Conservation (phyloP, 768 basidiomycete genomes). For the Agaricus sinodeliciosus region DNA sequence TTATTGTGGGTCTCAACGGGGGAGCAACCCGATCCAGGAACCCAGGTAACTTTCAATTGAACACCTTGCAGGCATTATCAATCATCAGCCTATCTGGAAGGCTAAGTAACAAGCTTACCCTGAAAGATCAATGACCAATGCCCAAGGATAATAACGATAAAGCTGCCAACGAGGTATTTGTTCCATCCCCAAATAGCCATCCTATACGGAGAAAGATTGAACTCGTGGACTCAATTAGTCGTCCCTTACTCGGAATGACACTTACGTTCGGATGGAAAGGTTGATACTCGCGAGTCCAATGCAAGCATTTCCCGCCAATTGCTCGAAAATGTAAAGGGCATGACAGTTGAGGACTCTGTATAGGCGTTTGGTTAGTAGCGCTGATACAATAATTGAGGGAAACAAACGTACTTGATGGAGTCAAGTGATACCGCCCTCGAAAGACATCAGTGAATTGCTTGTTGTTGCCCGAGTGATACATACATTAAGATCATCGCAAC, state of each 20-base stretch:
- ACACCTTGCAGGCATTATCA: conserved; percentile 33
- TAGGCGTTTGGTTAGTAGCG: neutral
- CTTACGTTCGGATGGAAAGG: conserved; percentile 52
- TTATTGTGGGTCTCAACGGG: conserved; percentile 57
- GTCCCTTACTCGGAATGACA: conserved; percentile 1
- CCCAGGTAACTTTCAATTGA: conserved; percentile 52
- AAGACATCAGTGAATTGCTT: conserved; percentile 10
- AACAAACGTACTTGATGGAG: conserved; percentile 28
- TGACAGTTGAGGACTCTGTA: conserved; percentile 55
- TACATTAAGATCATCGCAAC: conserved; percentile 65
- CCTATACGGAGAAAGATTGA: conserved; percentile 7
- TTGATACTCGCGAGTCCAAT: conserved; percentile 57
- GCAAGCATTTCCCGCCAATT: conserved; percentile 40
- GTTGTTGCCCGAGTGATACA: conserved; percentile 20
- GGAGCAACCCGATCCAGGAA: conserved; percentile 37
- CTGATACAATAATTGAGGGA: neutral
- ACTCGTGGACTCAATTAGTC: neutral
- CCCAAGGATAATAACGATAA: conserved; percentile 54
- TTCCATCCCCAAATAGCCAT: conserved; percentile 65
- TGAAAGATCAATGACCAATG: conserved; percentile 70
- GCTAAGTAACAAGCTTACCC: conserved; percentile 26
- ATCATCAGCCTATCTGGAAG: neutral
- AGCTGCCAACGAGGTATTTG: conserved; percentile 39
- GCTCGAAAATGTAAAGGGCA: conserved; percentile 57
- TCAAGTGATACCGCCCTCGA: conserved; percentile 47